Evolutionary conservation across 1,139 yeast genomes (phyloP).

Genomic region (Kazachstania sp.): DNA sequence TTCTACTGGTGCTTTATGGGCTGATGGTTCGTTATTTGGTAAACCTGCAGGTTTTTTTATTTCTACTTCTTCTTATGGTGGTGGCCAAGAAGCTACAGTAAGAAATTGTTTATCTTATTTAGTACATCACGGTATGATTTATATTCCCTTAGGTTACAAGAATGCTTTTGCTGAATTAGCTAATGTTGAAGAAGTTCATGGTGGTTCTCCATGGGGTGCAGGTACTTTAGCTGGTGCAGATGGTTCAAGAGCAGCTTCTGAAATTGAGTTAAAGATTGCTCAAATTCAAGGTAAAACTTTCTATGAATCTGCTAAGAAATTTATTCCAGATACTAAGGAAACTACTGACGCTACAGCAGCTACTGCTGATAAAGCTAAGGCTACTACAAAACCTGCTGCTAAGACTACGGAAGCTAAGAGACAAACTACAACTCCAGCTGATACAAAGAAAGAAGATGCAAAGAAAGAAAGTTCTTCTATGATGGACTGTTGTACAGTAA

Average conservation of each 20-base stretch:
- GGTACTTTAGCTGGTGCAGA: constrained; percentile 59
- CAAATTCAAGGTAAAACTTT: constrained; percentile 56
- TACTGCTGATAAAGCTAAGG: constrained; percentile 5
- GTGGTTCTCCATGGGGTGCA: constrained; percentile 72
- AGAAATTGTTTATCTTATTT: constrained; percentile 43
- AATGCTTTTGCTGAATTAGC: constrained; percentile 43
- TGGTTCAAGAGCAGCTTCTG: constrained; percentile 56
- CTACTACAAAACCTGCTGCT: not conserved
- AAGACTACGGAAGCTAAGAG: constrained; percentile 7
- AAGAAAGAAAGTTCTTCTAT: constrained; percentile 11
- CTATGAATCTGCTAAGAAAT: constrained; percentile 36
- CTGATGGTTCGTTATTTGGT: constrained; percentile 45
- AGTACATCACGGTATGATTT: constrained; percentile 55
- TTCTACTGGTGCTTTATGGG: constrained; percentile 55
- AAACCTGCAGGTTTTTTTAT: constrained; percentile 52
- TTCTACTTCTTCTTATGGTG: constrained; percentile 53
- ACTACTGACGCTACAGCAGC: constrained; percentile 3
- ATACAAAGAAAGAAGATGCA: constrained; percentile 10
- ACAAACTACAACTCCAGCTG: constrained; percentile 4
- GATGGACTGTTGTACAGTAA: constrained; percentile 22
- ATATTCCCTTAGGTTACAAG: constrained; percentile 53
- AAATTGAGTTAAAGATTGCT: constrained; percentile 53
- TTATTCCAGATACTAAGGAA: constrained; percentile 7
- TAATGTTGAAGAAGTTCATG: constrained; percentile 53
- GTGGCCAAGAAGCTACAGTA: constrained; percentile 56